A percentile compares a stretch with the other conserved stretches of the same genome.
phyloP scores from a whole-genome alignment of 768 basidiomycete genomes.

The Fomitopsis pulvina region DNA sequence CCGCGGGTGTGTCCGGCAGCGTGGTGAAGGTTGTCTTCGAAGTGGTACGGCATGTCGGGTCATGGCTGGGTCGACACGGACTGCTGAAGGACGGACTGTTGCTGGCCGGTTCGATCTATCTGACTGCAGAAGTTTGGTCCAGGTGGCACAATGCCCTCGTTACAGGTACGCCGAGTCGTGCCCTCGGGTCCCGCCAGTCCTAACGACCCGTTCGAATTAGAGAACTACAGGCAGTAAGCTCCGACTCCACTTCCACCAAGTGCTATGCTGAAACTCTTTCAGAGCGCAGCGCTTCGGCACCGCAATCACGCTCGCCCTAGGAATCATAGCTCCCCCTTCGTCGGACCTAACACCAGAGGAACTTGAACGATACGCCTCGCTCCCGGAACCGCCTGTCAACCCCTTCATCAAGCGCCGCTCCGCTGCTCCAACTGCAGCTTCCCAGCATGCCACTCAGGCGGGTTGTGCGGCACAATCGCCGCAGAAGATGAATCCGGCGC shows the following conservation, averaged over 20 bases:
- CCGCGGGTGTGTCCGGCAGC: neutral
- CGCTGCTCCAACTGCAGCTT: neutral
- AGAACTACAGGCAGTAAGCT: conserved; percentile 22
- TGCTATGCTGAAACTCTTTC: neutral
- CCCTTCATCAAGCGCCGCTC: conserved; percentile 12
- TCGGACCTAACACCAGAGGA: conserved; percentile 1
- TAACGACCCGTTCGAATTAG: conserved; percentile 10
- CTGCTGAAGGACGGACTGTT: conserved; percentile 1
- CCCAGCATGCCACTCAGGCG: neutral
- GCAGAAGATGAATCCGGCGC: neutral
- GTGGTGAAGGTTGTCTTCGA: neutral
- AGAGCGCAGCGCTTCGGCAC: conserved; percentile 29
- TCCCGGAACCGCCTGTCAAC: conserved; percentile 11
- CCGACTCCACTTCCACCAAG: neutral
- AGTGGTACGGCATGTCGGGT: neutral
- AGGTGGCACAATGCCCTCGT: conserved; percentile 42
- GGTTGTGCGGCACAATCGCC: too few species aligned
- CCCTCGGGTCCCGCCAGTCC: neutral
- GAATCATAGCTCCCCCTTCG: conserved; percentile 24
- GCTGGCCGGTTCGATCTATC: conserved; percentile 10
- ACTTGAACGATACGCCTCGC: conserved; percentile 8
- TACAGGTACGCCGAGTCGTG: conserved; percentile 21
- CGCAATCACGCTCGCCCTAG: conserved; percentile 32
- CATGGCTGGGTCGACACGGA: neutral
- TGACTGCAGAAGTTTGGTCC: conserved; percentile 29